phyloP scores from a whole-genome alignment of 441 rosid genomes.

The Corymbia citriodora region DNA sequence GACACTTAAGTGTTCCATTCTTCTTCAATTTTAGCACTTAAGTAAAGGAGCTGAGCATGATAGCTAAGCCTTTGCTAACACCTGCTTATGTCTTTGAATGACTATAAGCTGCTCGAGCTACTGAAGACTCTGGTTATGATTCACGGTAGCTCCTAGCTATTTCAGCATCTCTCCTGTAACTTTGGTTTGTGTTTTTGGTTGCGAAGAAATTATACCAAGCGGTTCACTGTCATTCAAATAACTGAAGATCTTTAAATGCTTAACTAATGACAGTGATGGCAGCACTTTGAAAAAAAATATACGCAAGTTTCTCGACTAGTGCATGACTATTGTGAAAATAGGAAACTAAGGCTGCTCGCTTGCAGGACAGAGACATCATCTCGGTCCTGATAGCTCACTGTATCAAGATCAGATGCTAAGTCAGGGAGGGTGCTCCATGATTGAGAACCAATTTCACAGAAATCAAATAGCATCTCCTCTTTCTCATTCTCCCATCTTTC shows the following conservation, averaged over 20 bases:
- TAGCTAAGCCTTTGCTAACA: not conserved
- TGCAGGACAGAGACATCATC: not conserved
- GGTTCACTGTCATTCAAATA: not conserved
- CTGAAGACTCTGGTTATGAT: not conserved
- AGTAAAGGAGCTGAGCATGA: not conserved
- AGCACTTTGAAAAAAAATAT: not conserved
- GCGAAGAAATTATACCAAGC: not conserved
- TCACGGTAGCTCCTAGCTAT: not conserved
- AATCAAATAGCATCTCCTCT: not conserved
- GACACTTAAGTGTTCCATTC: too few relatives aligned
- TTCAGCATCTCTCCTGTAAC: not conserved
- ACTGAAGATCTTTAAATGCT: not conserved
- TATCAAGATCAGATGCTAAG: not conserved
- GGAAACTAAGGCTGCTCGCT: not conserved
- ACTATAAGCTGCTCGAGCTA: not conserved
- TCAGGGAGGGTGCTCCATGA: not conserved
- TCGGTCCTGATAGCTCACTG: not conserved
- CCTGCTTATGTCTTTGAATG: not conserved
- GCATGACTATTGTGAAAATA: not conserved
- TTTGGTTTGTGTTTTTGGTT: not conserved
- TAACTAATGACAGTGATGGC: not conserved
- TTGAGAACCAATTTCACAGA: not conserved
- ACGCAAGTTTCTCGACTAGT: not conserved
- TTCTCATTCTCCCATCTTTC: not conserved
- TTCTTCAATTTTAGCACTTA: too few relatives aligned